A percentile compares a stretch with the other conserved stretches of the same genome.
These are phyloP conservation scores for Pholiota molesta DNA, from an alignment of 768 basidiomycete species.

Conservation along the genomic window DNA sequence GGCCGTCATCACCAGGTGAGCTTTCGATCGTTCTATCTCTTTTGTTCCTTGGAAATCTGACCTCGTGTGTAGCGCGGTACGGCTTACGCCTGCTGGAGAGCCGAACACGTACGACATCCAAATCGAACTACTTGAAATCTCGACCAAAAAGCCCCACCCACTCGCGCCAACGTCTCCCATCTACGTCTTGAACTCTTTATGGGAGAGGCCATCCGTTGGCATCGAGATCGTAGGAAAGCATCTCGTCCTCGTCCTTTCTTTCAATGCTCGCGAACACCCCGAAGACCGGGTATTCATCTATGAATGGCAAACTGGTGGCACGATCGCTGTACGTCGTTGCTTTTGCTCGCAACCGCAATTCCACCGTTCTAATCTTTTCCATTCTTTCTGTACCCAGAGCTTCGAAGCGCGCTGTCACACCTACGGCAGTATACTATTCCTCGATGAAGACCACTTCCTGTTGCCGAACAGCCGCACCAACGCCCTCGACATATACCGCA, in stretches of 20 bases:
- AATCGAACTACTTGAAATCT: slow-evolving; percentile 8
- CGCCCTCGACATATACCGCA: slow-evolving; percentile 39
- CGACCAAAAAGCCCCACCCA: slow-evolving; percentile 11
- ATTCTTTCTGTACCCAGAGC: slow-evolving; percentile 13
- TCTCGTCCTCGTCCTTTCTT: slow-evolving; percentile 33
- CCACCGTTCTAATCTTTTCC: background rate
- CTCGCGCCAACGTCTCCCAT: slow-evolving; percentile 4
- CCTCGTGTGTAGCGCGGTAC: background rate
- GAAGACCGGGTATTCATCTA: slow-evolving; percentile 41
- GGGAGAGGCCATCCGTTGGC: slow-evolving; percentile 6
- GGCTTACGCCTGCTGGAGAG: background rate
- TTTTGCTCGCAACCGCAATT: background rate
- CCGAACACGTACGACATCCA: slow-evolving; percentile 1
- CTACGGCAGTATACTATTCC: slow-evolving; percentile 35
- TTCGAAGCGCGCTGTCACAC: slow-evolving; percentile 26
- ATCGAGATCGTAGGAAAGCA: slow-evolving; percentile 13
- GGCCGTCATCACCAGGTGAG: slow-evolving; percentile 12
- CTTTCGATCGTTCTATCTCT: too few species aligned
- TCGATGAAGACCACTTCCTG: slow-evolving; percentile 34
- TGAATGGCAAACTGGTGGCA: slow-evolving; percentile 43
- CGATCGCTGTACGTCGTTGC: slow-evolving; percentile 34
- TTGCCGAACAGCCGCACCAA: slow-evolving; percentile 33
- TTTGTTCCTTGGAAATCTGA: background rate
- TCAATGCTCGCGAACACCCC: slow-evolving; percentile 16
- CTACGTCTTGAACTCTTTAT: slow-evolving; percentile 1